Conservation (phyloP, 176 grass and related monocot genomes). For the Metroxylon sagu region DNA sequence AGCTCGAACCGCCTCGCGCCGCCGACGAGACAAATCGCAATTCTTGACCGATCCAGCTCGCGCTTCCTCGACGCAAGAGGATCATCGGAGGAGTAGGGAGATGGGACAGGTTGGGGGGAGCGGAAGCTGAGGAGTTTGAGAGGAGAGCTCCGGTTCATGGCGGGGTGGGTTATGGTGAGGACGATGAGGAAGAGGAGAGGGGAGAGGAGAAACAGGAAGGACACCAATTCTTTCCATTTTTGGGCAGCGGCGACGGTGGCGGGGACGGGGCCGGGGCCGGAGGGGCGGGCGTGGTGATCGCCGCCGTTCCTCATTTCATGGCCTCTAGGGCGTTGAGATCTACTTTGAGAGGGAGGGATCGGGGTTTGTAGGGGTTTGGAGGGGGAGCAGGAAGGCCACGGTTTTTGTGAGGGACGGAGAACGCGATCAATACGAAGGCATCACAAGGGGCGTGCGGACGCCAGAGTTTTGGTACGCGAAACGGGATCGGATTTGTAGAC, state of each 20-base stretch:
- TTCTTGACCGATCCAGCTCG: neutral
- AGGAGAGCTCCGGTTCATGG: too few species aligned
- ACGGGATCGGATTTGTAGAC: too few species aligned
- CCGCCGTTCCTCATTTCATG: too few species aligned
- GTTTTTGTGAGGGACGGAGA: too few species aligned
- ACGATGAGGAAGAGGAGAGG: conserved; percentile 45
- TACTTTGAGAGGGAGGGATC: too few species aligned
- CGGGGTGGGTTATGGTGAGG: conserved; percentile 14
- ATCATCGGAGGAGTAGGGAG: neutral
- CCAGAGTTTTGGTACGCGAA: too few species aligned
- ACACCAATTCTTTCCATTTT: too few species aligned
- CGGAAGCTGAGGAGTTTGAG: conserved; percentile 24
- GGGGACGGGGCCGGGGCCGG: neutral
- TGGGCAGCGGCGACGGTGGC: conserved; percentile 9
- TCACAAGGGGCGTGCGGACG: too few species aligned
- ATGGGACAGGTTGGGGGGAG: neutral
- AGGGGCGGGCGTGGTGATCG: neutral
- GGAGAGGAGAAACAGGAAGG: conserved; percentile 2
- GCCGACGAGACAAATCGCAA: conserved; percentile 78
- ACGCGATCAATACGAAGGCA: too few species aligned
- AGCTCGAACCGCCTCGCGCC: conserved; percentile 84
- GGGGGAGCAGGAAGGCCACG: too few species aligned
- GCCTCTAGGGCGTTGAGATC: too few species aligned
- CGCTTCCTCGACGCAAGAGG: neutral
- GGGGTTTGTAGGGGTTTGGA: too few species aligned